A percentile compares a stretch with the other conserved stretches of the same genome.
phyloP scores from a whole-genome alignment of 2,329 filamentous ascomycete species.

The Phialophora verrucosa region DNA sequence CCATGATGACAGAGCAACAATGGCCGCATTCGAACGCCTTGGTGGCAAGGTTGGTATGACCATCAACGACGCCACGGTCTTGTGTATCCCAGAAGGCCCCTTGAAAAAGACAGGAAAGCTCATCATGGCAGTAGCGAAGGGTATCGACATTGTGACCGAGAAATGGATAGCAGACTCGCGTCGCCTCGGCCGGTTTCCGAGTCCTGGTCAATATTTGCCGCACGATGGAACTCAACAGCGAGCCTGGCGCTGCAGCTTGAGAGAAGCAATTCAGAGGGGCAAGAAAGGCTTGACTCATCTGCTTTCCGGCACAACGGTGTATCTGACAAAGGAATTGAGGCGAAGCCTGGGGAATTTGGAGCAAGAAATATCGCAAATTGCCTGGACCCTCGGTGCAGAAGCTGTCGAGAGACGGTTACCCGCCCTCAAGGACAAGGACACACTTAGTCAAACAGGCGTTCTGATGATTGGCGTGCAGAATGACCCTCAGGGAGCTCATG shows the following conservation, averaged over 20 bases:
- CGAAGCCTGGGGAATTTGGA: constrained; percentile 41
- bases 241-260: constrained; percentile 49
- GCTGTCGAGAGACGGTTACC: constrained; percentile 29
- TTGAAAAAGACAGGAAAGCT: constrained; percentile 55
- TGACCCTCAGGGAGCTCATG: constrained; percentile 45
- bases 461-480: constrained; percentile 49
- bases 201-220: constrained; percentile 45
- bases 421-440: constrained; percentile 33
- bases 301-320: constrained; percentile 36
- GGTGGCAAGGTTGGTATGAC: constrained; percentile 24
- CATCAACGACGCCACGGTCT: constrained; percentile 34
- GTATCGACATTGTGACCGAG: constrained; percentile 55
- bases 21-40: constrained; percentile 22
- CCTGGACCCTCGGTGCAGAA: constrained; percentile 30
- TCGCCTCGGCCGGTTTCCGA: constrained; percentile 45
- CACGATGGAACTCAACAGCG: constrained; percentile 44
- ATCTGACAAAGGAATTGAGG: constrained; percentile 51
- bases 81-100: constrained; percentile 47
- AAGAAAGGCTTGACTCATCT: constrained; percentile 39
- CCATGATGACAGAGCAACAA: constrained; percentile 23
- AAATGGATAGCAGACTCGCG: constrained; percentile 53
- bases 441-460: constrained; percentile 24
- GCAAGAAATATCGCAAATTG: constrained; percentile 28
- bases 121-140: constrained; percentile 50
- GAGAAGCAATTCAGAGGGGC: constrained; percentile 40